Percentiles rank a stretch among this genome's conserved stretches.
These are phyloP conservation scores for Lactuca sativa DNA, from an alignment of 129 eudicot species.

Conservation along the genomic window DNA sequence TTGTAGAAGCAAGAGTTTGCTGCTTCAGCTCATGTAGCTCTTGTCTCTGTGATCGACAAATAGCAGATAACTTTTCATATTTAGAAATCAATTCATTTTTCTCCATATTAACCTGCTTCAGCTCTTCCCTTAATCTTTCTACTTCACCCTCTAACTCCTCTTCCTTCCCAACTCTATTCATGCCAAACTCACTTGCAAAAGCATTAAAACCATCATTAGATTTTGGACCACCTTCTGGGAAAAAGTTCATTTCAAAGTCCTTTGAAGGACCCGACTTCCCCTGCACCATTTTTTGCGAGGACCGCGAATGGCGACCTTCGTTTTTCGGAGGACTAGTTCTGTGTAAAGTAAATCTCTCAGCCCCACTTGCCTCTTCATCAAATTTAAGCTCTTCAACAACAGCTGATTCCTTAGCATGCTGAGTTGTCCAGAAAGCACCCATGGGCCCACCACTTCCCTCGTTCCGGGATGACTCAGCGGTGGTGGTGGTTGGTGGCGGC, in stretches of 20 bases:
- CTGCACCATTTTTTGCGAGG: slow-evolving; percentile 31
- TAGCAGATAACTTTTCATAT: slow-evolving; percentile 81
- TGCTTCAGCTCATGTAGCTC: slow-evolving; percentile 94
- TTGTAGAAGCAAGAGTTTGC: slow-evolving; percentile 74
- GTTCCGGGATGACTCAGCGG: slow-evolving; percentile 34
- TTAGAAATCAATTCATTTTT: slow-evolving; percentile 81
- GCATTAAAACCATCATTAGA: slow-evolving; percentile 58
- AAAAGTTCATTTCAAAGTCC: slow-evolving; percentile 61
- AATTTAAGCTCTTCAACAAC: slow-evolving; percentile 48
- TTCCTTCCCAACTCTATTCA: slow-evolving; percentile 52
- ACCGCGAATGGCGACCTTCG: slow-evolving; percentile 31
- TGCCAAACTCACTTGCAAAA: slow-evolving; percentile 71
- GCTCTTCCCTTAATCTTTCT: slow-evolving; percentile 69
- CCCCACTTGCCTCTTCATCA: slow-evolving; percentile 43
- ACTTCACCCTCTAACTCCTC: slow-evolving; percentile 66
- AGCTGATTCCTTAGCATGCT: slow-evolving; percentile 68
- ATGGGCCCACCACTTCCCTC: slow-evolving; percentile 49
- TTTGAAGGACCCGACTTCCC: slow-evolving; percentile 42
- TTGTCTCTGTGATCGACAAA: slow-evolving; percentile 92
- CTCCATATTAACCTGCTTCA: slow-evolving; percentile 65
- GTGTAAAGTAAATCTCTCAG: slow-evolving; percentile 37
- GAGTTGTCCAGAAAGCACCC: slow-evolving; percentile 93
- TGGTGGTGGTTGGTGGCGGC: slow-evolving; percentile 63
- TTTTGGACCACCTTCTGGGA: slow-evolving; percentile 48
- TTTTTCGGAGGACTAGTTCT: slow-evolving; percentile 39